phyloP scores from a whole-genome alignment of 2,329 filamentous ascomycete species.

The Aspergillus jensenii region DNA sequence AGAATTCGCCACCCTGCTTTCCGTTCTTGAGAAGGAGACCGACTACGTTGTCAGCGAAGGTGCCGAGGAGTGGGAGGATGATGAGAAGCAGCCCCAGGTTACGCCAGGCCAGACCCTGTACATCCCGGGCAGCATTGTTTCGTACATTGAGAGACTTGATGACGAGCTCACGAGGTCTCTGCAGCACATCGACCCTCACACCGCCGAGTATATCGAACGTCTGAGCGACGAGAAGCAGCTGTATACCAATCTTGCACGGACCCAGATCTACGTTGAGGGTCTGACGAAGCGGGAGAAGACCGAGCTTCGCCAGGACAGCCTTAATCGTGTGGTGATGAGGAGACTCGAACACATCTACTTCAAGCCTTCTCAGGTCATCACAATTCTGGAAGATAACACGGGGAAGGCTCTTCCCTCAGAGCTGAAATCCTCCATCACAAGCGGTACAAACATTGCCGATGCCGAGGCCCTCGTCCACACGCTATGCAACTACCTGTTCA shows the following conservation, averaged over 20 bases:
- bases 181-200: constrained; percentile 96
- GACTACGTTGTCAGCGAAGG: constrained; percentile 85
- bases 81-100: constrained; percentile 83
- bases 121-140: constrained; percentile 92
- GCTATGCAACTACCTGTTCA: constrained; percentile 93
- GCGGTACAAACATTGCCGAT: constrained; percentile 67
- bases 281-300: constrained; percentile 69
- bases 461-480: constrained; percentile 73
- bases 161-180: constrained; percentile 97
- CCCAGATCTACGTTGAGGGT: constrained; percentile 82
- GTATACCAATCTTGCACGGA: constrained; percentile 89
- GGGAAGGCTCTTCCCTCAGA: constrained; percentile 75
- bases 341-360: constrained; percentile 98
- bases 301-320: constrained; percentile 75
- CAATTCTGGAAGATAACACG: constrained; percentile 89
- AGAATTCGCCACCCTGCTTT: constrained; percentile 76
- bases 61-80: constrained; percentile 98
- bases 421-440: constrained; percentile 78
- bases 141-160: constrained; percentile 90
- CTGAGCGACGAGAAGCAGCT: constrained; percentile 85
- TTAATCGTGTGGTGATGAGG: constrained; percentile 92
- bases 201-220: constrained; percentile 96
- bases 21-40: constrained; percentile 73
- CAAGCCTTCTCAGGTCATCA: constrained; percentile 93
- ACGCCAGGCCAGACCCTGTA: constrained; percentile 75